Evolutionary conservation across 2,329 filamentous ascomycete species (phyloP).

Genomic region (Kalaharituber pfeilii): DNA sequence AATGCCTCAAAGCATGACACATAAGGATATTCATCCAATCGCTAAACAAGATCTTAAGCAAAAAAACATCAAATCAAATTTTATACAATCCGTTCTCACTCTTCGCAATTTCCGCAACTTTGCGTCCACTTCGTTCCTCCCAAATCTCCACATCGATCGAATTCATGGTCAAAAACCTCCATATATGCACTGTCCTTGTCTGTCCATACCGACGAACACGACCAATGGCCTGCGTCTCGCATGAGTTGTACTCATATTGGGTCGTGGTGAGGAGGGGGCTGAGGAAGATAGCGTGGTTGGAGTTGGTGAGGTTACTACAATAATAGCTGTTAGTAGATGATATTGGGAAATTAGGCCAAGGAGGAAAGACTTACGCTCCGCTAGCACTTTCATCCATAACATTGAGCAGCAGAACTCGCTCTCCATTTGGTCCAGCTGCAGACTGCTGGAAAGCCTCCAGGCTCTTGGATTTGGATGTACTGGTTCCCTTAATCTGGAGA

Average conservation of each 20-base stretch:
- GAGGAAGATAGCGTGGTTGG: conserved; percentile 48
- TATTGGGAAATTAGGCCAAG: conserved; percentile 2
- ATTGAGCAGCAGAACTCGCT: conserved; percentile 40
- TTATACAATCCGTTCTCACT: too few relatives aligned
- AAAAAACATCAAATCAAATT: not conserved
- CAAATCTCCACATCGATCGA: conserved; percentile 33
- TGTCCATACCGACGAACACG: conserved; percentile 43
- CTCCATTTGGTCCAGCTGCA: conserved; percentile 23
- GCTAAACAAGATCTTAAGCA: not conserved
- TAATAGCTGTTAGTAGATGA: conserved; percentile 9
- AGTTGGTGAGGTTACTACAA: conserved; percentile 41
- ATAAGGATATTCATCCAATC: not conserved
- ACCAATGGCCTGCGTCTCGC: conserved; percentile 47
- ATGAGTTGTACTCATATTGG: conserved; percentile 37
- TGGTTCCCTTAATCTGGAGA: conserved; percentile 27
- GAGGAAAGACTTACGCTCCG: conserved; percentile 35
- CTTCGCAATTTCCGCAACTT: conserved; percentile 23
- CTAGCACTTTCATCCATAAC: conserved; percentile 40
- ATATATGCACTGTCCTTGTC: conserved; percentile 39
- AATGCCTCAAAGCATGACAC: not conserved
- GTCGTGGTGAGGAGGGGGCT: conserved; percentile 36
- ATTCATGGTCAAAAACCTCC: conserved; percentile 31
- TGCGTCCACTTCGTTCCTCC: conserved; percentile 25
- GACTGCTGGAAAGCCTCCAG: conserved; percentile 30
- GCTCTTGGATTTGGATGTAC: conserved; percentile 24